Percentiles rank a stretch among this genome's conserved stretches.
Conservation (phyloP, 78 protist species). For the Isochrysis galbana region DNA sequence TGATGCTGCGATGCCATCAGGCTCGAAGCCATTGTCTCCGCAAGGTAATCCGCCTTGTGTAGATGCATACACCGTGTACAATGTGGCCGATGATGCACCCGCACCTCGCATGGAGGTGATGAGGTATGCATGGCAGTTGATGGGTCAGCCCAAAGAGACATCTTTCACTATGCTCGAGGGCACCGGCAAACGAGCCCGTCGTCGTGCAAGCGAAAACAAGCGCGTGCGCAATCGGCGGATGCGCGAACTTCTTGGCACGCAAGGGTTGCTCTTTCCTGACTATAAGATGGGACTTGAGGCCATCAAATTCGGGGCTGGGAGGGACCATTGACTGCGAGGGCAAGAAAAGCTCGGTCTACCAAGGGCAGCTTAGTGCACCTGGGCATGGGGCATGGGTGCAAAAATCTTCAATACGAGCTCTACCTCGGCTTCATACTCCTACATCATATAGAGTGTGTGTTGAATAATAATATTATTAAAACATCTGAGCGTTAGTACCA, state of each 20-base stretch:
- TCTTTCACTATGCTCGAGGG: background rate
- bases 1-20: background rate
- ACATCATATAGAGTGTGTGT: too few relatives aligned
- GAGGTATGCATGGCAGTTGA: conserved; percentile 1
- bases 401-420: too few relatives aligned
- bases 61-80: background rate
- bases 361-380: too few relatives aligned
- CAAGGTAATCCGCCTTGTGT: background rate
- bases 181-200: background rate
- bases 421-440: too few relatives aligned
- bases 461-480: too few relatives aligned
- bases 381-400: too few relatives aligned
- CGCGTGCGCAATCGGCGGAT: conserved; percentile 21
- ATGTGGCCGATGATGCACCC: conserved; percentile 48
- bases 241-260: background rate
- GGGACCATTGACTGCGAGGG: too few relatives aligned
- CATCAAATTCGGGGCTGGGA: too few relatives aligned
- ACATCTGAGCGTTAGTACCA: too few relatives aligned
- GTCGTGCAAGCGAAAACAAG: background rate
- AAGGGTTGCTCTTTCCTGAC: background rate
- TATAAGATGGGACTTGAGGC: too few relatives aligned
- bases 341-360: too few relatives aligned
- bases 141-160: too few relatives aligned
- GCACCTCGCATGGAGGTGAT: conserved; percentile 35
- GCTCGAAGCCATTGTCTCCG: background rate